Percentiles rank a stretch among this genome's conserved stretches.
Conservation (phyloP, 2,329 filamentous ascomycete species). For the Monosporascus sp. region DNA sequence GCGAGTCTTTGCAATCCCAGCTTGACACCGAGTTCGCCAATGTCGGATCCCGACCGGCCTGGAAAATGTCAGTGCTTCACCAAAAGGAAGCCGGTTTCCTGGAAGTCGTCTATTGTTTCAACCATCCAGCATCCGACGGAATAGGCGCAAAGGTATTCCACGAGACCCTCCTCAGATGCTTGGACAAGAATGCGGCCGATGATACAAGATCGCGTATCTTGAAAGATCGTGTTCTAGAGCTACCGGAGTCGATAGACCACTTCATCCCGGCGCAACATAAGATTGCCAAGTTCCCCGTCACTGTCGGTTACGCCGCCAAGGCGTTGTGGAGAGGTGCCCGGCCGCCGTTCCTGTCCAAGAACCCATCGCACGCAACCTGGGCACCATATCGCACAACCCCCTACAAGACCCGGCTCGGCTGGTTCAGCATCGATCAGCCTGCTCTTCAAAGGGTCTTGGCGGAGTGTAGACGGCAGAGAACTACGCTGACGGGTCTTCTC, state of each 20-base stretch:
- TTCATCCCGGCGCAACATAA: conserved; percentile 6
- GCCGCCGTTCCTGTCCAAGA: conserved; percentile 1
- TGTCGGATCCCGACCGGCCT: conserved; percentile 3
- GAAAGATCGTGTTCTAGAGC: conserved; percentile 1
- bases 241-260: not conserved
- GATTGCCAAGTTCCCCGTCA: conserved; percentile 8
- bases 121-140: conserved; percentile 9
- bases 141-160: conserved; percentile 12
- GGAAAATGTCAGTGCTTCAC: conserved; percentile 6
- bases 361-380: conserved; percentile 4
- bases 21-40: conserved; percentile 6
- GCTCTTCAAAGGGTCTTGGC: conserved; percentile 6
- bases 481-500: conserved; percentile 16
- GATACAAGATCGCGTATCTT: conserved; percentile 9
- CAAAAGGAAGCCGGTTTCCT: conserved; percentile 2
- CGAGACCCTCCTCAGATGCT: conserved; percentile 6
- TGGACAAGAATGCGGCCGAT: conserved; percentile 1
- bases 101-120: conserved; percentile 11
- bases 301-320: conserved; percentile 2
- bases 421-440: conserved; percentile 4
- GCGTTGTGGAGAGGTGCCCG: conserved; percentile 7
- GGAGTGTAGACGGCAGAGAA: conserved; percentile 9
- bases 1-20: not conserved
- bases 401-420: conserved; percentile 5
- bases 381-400: conserved; percentile 3